Conservation (phyloP, 768 basidiomycete species). For the Lactarius evosmus region DNA sequence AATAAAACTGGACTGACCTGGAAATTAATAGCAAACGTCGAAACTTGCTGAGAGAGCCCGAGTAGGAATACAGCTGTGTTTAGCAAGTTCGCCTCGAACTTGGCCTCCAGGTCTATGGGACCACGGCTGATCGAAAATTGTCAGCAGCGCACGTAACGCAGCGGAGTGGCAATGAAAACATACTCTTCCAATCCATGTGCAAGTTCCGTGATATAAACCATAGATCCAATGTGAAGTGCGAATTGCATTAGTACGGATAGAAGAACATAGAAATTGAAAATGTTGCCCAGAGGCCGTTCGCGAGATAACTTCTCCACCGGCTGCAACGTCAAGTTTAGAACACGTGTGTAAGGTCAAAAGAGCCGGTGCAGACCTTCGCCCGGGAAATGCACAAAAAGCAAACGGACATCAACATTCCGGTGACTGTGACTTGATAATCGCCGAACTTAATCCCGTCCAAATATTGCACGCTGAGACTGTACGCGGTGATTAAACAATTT, state of each 20-base stretch:
- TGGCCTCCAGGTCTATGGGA: slow-evolving; percentile 88
- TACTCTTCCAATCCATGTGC: slow-evolving; percentile 76
- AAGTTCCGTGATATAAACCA: slow-evolving; percentile 91
- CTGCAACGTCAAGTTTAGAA: slow-evolving; percentile 39
- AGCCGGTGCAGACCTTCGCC: slow-evolving; percentile 67
- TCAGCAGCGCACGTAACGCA: slow-evolving; percentile 1
- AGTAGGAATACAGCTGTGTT: slow-evolving; percentile 97
- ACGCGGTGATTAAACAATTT: slow-evolving; percentile 98
- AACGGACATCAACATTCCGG: slow-evolving; percentile 95
- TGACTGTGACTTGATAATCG: slow-evolving; percentile 97
- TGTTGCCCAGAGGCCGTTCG: slow-evolving; percentile 91
- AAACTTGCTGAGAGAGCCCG: slow-evolving; percentile 95
- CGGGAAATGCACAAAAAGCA: slow-evolving; percentile 98
- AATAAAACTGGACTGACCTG: slow-evolving; percentile 46
- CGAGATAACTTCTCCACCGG: slow-evolving; percentile 95
- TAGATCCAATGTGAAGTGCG: slow-evolving; percentile 82
- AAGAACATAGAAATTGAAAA: slow-evolving; percentile 95
- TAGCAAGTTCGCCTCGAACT: slow-evolving; percentile 90
- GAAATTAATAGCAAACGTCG: slow-evolving; percentile 98
- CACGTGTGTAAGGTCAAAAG: not conserved
- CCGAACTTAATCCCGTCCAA: slow-evolving; percentile 99
- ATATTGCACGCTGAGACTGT: slow-evolving; percentile 95
- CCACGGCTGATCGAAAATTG: slow-evolving; percentile 51
- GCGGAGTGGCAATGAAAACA: slow-evolving; percentile 33
- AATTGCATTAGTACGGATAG: slow-evolving; percentile 92